These are phyloP conservation scores for Castanopsis chinensis DNA, from an alignment of 306 rosid genomes.

Conservation along the genomic window DNA sequence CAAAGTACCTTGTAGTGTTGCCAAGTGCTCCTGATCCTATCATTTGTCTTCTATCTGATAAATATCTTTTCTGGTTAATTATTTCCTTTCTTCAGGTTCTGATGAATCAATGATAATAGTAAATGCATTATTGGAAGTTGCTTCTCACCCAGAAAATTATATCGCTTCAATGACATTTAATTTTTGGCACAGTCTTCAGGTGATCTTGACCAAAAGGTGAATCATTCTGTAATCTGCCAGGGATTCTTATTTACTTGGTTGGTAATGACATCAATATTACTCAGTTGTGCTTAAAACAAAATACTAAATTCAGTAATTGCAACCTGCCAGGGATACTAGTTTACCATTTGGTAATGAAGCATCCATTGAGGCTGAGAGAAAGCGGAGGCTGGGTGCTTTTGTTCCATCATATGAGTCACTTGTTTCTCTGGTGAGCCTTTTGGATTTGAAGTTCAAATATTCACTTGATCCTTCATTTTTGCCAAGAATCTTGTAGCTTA, in stretches of 20 bases:
- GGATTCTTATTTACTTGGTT: too few species aligned
- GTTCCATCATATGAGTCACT: slow-evolving; percentile 93
- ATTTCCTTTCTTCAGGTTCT: slow-evolving; percentile 57
- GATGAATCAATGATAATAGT: slow-evolving; percentile 88
- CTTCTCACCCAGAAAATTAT: slow-evolving; percentile 91
- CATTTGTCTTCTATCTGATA: slow-evolving; percentile 14
- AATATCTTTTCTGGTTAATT: slow-evolving; percentile 27
- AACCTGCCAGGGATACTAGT: slow-evolving; percentile 67
- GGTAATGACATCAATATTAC: not conserved
- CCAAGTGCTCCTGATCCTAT: slow-evolving; percentile 15
- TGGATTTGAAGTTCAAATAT: slow-evolving; percentile 8
- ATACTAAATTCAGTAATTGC: slow-evolving; percentile 26
- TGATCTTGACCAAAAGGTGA: slow-evolving; percentile 83
- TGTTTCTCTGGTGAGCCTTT: slow-evolving; percentile 81
- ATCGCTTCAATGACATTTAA: slow-evolving; percentile 96
- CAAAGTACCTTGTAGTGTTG: slow-evolving; percentile 17
- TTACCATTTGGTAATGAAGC: slow-evolving; percentile 63
- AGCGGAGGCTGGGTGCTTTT: slow-evolving; percentile 78
- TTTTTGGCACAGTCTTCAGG: slow-evolving; percentile 98
- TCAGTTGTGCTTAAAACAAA: slow-evolving; percentile 21
- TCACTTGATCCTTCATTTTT: not conserved
- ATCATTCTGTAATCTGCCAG: slow-evolving; percentile 5
- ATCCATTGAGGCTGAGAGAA: slow-evolving; percentile 84
- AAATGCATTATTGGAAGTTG: slow-evolving; percentile 95
- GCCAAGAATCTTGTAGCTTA: too few species aligned